A percentile compares a stretch with the other conserved stretches of the same genome.
Conservation (phyloP, 1,284 basidiomycete genomes). For the Vanrija pseudolonga region DNA sequence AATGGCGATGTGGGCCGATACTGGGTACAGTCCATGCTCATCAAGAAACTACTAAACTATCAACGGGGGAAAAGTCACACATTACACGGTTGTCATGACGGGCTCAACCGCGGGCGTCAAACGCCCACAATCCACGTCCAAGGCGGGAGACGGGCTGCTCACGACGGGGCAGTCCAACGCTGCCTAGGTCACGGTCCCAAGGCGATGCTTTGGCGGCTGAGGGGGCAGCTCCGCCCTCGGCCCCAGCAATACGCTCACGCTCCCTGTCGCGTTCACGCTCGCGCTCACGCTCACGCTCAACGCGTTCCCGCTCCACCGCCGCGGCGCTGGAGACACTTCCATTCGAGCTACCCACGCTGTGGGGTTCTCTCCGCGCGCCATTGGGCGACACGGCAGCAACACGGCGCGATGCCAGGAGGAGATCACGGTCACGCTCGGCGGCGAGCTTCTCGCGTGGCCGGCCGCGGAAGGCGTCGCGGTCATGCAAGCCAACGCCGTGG, state of each 20-base stretch:
- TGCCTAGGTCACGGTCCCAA: conserved; percentile 24
- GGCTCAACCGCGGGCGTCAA: conserved; percentile 22
- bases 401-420: conserved; percentile 28
- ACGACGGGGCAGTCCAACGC: conserved; percentile 24
- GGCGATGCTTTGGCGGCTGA: background rate
- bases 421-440: conserved; percentile 36
- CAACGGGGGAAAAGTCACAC: no score
- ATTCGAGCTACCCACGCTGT: background rate
- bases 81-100: no score
- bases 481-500: background rate
- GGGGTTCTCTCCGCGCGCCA: background rate
- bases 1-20: no score
- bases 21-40: no score
- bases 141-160: conserved; percentile 20
- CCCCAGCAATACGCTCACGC: background rate
- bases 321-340: background rate
- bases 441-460: conserved; percentile 14
- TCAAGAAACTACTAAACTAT: no score
- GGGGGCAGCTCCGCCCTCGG: background rate
- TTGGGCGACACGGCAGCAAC: conserved; percentile 30
- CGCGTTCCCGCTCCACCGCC: background rate
- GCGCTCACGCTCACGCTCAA: background rate
- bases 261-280: background rate
- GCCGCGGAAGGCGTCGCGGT: background rate
- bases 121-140: conserved; percentile 36